These are phyloP conservation scores for Polytolypa hystricis DNA, from an alignment of 2,329 filamentous ascomycete genomes.

Conservation along the genomic window DNA sequence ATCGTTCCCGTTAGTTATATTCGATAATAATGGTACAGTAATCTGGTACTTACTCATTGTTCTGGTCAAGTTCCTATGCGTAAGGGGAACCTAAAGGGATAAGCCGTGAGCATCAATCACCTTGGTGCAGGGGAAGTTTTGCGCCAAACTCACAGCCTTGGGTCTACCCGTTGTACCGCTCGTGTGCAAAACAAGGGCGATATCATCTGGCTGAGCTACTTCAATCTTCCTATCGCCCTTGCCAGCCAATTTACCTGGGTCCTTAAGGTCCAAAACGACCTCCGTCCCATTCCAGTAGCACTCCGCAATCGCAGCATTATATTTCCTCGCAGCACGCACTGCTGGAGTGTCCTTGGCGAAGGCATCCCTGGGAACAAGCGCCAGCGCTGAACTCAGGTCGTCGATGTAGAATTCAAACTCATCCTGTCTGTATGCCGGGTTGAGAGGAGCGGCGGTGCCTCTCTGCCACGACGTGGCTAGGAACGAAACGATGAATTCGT, in stretches of 20 bases:
- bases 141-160: constrained; percentile 53
- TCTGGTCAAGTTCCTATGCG: constrained; percentile 66
- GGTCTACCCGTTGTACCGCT: constrained; percentile 75
- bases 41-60: constrained; percentile 55
- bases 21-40: constrained; percentile 1
- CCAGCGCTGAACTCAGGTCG: constrained; percentile 67
- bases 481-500: constrained; percentile 80
- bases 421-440: constrained; percentile 77
- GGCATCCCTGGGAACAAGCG: constrained; percentile 63
- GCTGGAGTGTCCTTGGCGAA: constrained; percentile 57
- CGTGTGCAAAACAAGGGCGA: constrained; percentile 72
- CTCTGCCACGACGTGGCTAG: constrained; percentile 78
- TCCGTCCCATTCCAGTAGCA: constrained; percentile 66
- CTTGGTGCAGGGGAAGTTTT: neutral
- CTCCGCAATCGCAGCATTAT: constrained; percentile 74
- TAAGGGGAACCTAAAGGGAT: constrained; percentile 60
- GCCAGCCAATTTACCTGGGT: constrained; percentile 54
- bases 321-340: constrained; percentile 65
- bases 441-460: constrained; percentile 73
- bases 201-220: constrained; percentile 59
- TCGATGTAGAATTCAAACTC: constrained; percentile 91
- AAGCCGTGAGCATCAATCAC: constrained; percentile 5
- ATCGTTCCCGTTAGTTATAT: constrained; percentile 7
- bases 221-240: constrained; percentile 39
- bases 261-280: constrained; percentile 68